Percentiles rank a stretch among this genome's conserved stretches.
Evolutionary conservation across 2,329 filamentous ascomycete species (phyloP).

Genomic region (Fusarium papillatum): DNA sequence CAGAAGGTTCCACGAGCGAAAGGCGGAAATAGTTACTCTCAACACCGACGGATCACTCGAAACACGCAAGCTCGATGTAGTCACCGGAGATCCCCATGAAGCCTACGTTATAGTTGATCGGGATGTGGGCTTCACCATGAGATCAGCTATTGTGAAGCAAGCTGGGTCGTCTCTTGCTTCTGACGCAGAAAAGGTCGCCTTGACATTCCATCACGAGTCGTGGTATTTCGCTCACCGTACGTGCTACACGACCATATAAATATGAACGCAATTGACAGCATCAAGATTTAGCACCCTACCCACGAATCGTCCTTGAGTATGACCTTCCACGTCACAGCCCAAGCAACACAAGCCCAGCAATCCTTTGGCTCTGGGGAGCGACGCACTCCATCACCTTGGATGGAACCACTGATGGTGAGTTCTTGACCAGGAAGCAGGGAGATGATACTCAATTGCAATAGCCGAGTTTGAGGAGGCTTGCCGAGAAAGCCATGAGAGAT

Average conservation of each 20-base stretch:
- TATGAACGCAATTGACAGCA: neutral
- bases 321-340: conserved; percentile 26
- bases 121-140: conserved; percentile 18
- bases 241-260: neutral
- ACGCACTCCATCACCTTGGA: conserved; percentile 36
- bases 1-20: conserved; percentile 25
- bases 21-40: conserved; percentile 20
- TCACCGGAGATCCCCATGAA: conserved; percentile 25
- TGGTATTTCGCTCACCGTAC: conserved; percentile 20
- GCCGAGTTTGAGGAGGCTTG: conserved; percentile 14
- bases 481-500: conserved; percentile 19
- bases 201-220: conserved; percentile 19
- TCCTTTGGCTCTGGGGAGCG: conserved; percentile 36
- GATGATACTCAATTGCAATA: neutral
- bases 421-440: neutral
- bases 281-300: conserved; percentile 16
- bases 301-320: conserved; percentile 20
- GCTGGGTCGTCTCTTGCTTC: conserved; percentile 5
- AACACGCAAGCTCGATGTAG: conserved; percentile 17
- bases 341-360: conserved; percentile 22
- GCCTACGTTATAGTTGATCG: conserved; percentile 21
- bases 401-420: conserved; percentile 30
- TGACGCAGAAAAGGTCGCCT: conserved; percentile 14
- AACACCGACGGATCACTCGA: conserved; percentile 12
- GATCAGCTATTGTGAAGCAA: conserved; percentile 8